phyloP scores from a whole-genome alignment of 1,284 basidiomycete species.

The Coniferiporia weirii region DNA sequence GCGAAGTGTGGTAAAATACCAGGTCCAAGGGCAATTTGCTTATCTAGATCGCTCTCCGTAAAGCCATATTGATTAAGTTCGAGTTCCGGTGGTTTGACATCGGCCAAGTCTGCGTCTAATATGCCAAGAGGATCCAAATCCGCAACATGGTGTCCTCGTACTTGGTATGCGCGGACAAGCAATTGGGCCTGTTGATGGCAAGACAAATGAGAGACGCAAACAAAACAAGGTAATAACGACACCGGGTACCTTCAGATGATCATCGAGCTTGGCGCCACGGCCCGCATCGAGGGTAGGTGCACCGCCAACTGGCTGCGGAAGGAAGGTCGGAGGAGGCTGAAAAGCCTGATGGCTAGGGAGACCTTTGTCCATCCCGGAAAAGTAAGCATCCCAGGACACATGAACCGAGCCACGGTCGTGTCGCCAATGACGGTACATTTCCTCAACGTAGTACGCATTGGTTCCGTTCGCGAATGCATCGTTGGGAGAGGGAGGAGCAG shows the following conservation, averaged over 20 bases:
- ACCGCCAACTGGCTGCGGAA: slow-evolving; percentile 70
- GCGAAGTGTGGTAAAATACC: slow-evolving; percentile 96
- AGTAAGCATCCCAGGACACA: slow-evolving; percentile 93
- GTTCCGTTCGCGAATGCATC: slow-evolving; percentile 86
- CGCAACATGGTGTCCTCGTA: slow-evolving; percentile 95
- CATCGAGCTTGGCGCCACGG: slow-evolving; percentile 77
- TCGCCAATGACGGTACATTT: slow-evolving; percentile 92
- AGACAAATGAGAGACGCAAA: background rate
- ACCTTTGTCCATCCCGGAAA: slow-evolving; percentile 89
- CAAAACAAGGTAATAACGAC: background rate
- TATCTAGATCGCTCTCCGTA: slow-evolving; percentile 89
- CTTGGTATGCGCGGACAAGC: slow-evolving; percentile 96
- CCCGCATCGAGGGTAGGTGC: slow-evolving; percentile 76
- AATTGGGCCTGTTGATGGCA: slow-evolving; percentile 73
- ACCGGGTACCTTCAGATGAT: slow-evolving; percentile 82
- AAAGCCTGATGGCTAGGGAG: slow-evolving; percentile 81
- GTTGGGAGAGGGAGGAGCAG: slow-evolving; percentile 58
- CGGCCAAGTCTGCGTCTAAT: slow-evolving; percentile 79
- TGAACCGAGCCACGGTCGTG: slow-evolving; percentile 91
- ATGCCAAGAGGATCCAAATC: slow-evolving; percentile 95
- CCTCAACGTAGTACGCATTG: slow-evolving; percentile 93
- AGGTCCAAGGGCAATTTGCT: slow-evolving; percentile 91
- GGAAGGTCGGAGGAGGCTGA: slow-evolving; percentile 71
- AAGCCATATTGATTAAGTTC: slow-evolving; percentile 93
- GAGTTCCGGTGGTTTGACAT: slow-evolving; percentile 78